Evolutionary conservation across 2,329 filamentous ascomycete genomes (phyloP), one percentile per base, ranked within the genome.

Genomic region (Metarhizium sp.): DNA sequence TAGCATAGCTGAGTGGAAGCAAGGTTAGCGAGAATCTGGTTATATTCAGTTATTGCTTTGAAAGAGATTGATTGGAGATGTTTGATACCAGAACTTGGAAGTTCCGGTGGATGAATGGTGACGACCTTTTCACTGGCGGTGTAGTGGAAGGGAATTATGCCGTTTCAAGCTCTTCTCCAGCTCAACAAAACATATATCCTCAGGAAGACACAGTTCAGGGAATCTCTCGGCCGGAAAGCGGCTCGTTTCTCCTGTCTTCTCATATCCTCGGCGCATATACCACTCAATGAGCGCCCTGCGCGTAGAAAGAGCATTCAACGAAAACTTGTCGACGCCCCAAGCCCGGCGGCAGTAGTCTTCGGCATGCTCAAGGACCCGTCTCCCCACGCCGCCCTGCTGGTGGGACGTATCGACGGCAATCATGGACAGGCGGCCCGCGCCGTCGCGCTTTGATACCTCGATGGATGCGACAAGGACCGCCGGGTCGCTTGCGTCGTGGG

Each of bases 261-360:
- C 56, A 45, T 67, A 73, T 2, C 71, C 71, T 14, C 61, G 59
- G n/a, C 67, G 62, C 50, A 59, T 53, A 55, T 73, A 73, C 71
- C 71, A 73, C 40, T 57, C 55, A 29, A 73, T 67, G 16, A 73
- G 63, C 16, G 62, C 58, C 38, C 62, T 50, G 30, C 71, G 68
- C 25, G 64, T 66, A 32, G 61, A 64, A n/a, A 73, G 61, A 2
- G 67, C 71, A 49, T 72, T 63, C 43, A 73, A 46, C 2, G 64
- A 68, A 32, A 70, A 34, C 52, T 56, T 66, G 4, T 48, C 50
- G 0, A 66, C 62, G 4, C 61, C 63, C 64, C 70, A 71, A 1
- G 56, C 55, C 34, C 49, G 51, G 2, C 55, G 62, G 20, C 67
- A 68, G 56, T 69, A 66, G 4, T 60, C 58, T 54, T 73, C 69